A percentile compares a stretch with the other conserved stretches of the same genome.
Conservation (phyloP, 202 grass and related monocot species). For the Setaria viridis region DNA sequence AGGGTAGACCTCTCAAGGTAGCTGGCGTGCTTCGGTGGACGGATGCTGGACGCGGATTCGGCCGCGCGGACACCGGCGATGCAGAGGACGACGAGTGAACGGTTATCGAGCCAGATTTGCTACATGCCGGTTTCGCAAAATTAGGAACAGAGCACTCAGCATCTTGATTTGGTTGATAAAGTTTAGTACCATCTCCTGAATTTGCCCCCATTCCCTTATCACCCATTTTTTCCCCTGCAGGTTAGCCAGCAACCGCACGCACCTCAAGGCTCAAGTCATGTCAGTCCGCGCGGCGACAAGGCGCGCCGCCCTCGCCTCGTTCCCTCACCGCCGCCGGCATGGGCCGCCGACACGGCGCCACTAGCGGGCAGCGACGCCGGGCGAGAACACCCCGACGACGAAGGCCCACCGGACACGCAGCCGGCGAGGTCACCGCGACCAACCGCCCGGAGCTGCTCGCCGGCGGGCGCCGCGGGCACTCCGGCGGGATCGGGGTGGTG, state of each 20-base stretch:
- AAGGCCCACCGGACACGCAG: neutral
- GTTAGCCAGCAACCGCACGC: conserved; percentile 35
- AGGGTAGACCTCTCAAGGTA: conserved; percentile 1
- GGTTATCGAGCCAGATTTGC: neutral
- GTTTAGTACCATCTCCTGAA: neutral
- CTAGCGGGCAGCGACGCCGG: neutral
- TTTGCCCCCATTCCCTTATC: neutral
- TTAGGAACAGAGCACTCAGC: neutral
- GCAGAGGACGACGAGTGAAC: neutral
- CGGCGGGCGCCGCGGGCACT: neutral
- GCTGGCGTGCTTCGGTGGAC: neutral
- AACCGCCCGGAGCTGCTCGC: neutral
- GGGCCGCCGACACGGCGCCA: neutral
- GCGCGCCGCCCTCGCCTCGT: conserved; percentile 19
- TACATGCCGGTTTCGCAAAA: neutral
- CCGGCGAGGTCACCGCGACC: conserved; percentile 1
- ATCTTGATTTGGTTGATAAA: neutral
- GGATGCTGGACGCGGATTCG: neutral
- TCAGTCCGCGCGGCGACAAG: conserved; percentile 40
- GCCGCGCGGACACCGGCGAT: neutral
- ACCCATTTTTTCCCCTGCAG: neutral
- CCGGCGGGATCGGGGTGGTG: conserved; percentile 25
- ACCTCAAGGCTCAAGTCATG: conserved; percentile 49
- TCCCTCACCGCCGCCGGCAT: conserved; percentile 37
- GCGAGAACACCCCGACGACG: neutral